phyloP scores from a whole-genome alignment of 1,284 basidiomycete species.

The Vanrija sp. region DNA sequence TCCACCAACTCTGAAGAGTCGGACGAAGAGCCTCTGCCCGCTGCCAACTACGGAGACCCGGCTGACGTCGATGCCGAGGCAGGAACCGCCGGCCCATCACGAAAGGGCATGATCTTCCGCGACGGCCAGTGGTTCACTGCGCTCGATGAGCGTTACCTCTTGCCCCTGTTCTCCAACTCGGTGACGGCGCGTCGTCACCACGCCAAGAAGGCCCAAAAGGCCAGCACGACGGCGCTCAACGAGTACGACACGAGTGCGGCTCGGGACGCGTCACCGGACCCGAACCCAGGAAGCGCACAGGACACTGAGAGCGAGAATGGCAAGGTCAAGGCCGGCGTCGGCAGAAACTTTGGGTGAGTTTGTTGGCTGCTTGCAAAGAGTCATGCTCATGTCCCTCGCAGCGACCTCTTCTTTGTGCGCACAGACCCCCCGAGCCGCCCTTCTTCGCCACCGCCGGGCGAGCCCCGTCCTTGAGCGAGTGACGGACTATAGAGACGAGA shows the following conservation, averaged over 20 bases:
- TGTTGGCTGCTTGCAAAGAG: too few relatives aligned
- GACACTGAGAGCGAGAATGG: slow-evolving; percentile 47
- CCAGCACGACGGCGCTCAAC: slow-evolving; percentile 3
- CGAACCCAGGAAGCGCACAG: not conserved
- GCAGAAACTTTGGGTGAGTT: slow-evolving; percentile 46
- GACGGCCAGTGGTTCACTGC: slow-evolving; percentile 90
- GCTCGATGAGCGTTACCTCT: slow-evolving; percentile 87
- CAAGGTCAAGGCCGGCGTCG: slow-evolving; percentile 38
- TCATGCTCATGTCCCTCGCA: too few relatives aligned
- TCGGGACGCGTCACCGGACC: too few relatives aligned
- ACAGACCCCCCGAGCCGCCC: not conserved
- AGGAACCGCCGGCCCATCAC: slow-evolving; percentile 6
- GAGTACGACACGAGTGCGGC: too few relatives aligned
- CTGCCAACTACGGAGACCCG: slow-evolving; percentile 45
- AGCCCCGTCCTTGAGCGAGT: not conserved
- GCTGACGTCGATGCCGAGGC: slow-evolving; percentile 51
- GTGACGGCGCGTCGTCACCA: slow-evolving; percentile 84
- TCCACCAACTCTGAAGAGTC: slow-evolving; percentile 55
- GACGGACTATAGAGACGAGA: not conserved
- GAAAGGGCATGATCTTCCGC: slow-evolving; percentile 51
- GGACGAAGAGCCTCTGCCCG: slow-evolving; percentile 70
- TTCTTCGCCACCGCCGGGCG: not conserved
- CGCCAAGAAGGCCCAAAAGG: slow-evolving; percentile 59
- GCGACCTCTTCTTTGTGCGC: too few relatives aligned
- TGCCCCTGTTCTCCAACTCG: slow-evolving; percentile 92